Conservation (phyloP, 192 early-diverging fungal species). For the Coemansia umbellata region DNA sequence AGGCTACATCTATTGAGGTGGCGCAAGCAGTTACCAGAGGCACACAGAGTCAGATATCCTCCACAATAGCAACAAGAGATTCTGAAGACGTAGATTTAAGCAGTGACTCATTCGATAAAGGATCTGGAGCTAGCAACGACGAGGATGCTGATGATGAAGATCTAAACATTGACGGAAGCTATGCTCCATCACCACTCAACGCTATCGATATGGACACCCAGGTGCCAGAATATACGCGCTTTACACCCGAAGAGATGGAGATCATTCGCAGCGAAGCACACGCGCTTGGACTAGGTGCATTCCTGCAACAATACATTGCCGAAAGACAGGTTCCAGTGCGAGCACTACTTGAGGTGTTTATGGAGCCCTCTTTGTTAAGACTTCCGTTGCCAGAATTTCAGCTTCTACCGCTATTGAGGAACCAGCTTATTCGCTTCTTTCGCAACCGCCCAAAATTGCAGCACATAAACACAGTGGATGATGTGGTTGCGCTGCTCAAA, state of each 20-base stretch:
- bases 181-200: conserved; percentile 34
- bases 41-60: too few species aligned
- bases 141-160: conserved; percentile 18
- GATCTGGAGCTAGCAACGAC: background rate
- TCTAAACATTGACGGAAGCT: conserved; percentile 43
- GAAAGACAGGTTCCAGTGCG: conserved; percentile 51
- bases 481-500: conserved; percentile 60
- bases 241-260: conserved; percentile 29
- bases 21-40: background rate
- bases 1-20: background rate
- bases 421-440: conserved; percentile 55
- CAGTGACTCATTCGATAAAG: too few species aligned
- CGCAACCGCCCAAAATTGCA: conserved; percentile 54
- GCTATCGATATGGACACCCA: background rate
- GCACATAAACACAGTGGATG: conserved; percentile 58
- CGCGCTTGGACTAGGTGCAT: conserved; percentile 36
- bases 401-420: conserved; percentile 56
- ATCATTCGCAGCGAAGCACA: conserved; percentile 34
- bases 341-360: conserved; percentile 63
- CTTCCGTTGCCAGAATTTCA: conserved; percentile 53
- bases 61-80: too few species aligned
- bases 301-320: conserved; percentile 62
- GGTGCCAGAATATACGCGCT: conserved; percentile 9
- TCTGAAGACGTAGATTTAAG: too few species aligned
- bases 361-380: conserved; percentile 36